Evolutionary conservation across 495 filamentous ascomycete species (phyloP).

Genomic region (Alectoria sarmentosa): DNA sequence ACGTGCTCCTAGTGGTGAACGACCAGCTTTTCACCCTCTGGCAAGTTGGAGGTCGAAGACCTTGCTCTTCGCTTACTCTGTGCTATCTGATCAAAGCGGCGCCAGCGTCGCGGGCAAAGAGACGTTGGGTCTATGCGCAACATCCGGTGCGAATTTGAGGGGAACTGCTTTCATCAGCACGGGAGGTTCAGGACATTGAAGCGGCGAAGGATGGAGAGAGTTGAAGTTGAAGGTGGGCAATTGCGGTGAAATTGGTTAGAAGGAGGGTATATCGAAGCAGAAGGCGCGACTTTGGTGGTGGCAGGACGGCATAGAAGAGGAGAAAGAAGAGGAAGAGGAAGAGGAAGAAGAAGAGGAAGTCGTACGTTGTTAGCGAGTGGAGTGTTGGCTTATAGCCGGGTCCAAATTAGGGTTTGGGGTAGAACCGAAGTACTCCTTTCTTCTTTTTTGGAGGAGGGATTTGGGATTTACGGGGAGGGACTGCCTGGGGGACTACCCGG

Average conservation of each 20-base stretch:
- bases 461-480: too few relatives aligned
- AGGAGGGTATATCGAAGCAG: background rate
- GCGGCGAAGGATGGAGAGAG: background rate
- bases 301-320: background rate
- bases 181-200: slow-evolving; percentile 11
- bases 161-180: background rate
- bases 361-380: background rate
- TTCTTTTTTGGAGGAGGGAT: too few relatives aligned
- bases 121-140: slow-evolving; percentile 26
- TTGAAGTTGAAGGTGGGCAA: background rate
- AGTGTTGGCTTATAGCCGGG: slow-evolving; percentile 1
- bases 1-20: slow-evolving; percentile 4
- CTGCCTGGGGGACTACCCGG: too few relatives aligned
- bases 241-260: background rate
- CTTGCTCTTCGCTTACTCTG: slow-evolving; percentile 7
- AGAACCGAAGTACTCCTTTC: slow-evolving; percentile 1
- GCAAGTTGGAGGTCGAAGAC: background rate
- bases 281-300: background rate
- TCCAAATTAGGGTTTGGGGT: slow-evolving; percentile 4
- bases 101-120: slow-evolving; percentile 26
- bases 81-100: slow-evolving; percentile 23
- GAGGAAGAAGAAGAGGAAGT: background rate
- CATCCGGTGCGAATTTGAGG: slow-evolving; percentile 24
- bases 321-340: too few relatives aligned
- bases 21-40: background rate